These are phyloP conservation scores for Artemisia annua DNA, from an alignment of 129 eudicot species.

Conservation along the genomic window DNA sequence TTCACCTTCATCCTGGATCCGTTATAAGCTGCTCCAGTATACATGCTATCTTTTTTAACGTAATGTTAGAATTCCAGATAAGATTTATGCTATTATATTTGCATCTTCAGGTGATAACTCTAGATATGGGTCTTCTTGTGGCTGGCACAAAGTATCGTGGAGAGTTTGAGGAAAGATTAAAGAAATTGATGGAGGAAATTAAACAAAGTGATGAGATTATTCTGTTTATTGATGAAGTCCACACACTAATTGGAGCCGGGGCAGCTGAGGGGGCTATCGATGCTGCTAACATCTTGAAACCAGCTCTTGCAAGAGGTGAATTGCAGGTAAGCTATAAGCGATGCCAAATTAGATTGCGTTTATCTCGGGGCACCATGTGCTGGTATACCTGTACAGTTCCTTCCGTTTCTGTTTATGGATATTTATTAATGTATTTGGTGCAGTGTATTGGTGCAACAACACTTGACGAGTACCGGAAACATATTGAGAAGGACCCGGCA, in stretches of 20 bases:
- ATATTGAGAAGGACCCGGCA: constrained; percentile 92
- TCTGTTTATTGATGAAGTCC: constrained; percentile 85
- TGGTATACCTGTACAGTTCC: no score
- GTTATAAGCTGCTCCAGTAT: no score
- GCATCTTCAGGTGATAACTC: constrained; percentile 70
- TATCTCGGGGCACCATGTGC: not conserved
- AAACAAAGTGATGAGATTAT: constrained; percentile 83
- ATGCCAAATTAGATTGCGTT: not conserved
- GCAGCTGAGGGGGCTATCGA: constrained; percentile 98
- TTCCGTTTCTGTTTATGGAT: not conserved
- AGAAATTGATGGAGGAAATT: constrained; percentile 91
- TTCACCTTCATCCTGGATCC: no score
- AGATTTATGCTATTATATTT: constrained; percentile 1
- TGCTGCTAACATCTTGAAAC: constrained; percentile 90
- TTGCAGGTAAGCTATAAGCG: constrained; percentile 59
- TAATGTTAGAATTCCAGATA: not conserved
- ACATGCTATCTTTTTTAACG: no score
- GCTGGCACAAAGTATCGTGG: constrained; percentile 97
- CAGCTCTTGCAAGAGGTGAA: constrained; percentile 93
- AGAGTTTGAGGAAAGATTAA: constrained; percentile 87
- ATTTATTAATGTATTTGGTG: not conserved
- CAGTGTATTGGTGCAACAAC: constrained; percentile 98
- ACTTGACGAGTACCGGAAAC: constrained; percentile 88
- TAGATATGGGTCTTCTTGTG: constrained; percentile 89
- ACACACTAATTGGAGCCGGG: constrained; percentile 87